Conservation (phyloP, 192 early-diverging fungal genomes). For the Backusella westeae region DNA sequence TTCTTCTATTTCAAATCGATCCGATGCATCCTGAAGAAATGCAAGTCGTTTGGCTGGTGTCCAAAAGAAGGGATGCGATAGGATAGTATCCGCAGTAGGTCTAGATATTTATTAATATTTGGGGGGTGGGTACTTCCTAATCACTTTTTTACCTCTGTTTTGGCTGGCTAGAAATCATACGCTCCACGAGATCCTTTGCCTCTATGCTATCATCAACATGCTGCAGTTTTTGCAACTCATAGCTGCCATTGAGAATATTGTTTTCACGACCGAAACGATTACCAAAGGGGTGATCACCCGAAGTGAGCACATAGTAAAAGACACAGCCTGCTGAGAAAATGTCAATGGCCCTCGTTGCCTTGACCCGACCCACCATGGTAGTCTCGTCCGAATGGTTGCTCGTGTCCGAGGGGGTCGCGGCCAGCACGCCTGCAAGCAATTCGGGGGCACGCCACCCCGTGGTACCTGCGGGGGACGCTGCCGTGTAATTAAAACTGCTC, state of each 20-base stretch:
- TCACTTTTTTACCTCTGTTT: constrained; percentile 50
- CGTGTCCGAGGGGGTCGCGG: background rate
- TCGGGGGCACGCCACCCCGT: constrained; percentile 98
- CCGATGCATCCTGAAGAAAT: constrained; percentile 94
- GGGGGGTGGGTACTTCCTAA: too few relatives aligned
- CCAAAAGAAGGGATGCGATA: constrained; percentile 95
- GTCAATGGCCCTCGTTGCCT: constrained; percentile 87
- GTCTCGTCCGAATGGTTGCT: constrained; percentile 8
- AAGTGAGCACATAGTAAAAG: constrained; percentile 88
- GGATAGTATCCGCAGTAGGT: constrained; percentile 70
- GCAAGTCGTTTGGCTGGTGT: constrained; percentile 73
- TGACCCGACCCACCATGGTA: constrained; percentile 20
- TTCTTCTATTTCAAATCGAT: constrained; percentile 89
- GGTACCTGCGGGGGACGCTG: constrained; percentile 78
- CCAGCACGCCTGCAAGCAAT: constrained; percentile 44
- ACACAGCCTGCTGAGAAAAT: constrained; percentile 96
- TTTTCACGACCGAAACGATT: constrained; percentile 85
- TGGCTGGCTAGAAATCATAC: constrained; percentile 82
- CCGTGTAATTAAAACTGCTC: constrained; percentile 91
- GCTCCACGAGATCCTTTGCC: constrained; percentile 85
- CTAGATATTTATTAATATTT: constrained; percentile 37
- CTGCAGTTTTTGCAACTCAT: constrained; percentile 72
- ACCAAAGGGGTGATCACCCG: constrained; percentile 94
- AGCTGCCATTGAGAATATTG: constrained; percentile 80
- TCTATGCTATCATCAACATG: constrained; percentile 68